Evolutionary conservation across 2,329 filamentous ascomycete genomes (phyloP), one percentile per base, ranked within the genome.

Genomic region (Phyllosticta capitalensis): DNA sequence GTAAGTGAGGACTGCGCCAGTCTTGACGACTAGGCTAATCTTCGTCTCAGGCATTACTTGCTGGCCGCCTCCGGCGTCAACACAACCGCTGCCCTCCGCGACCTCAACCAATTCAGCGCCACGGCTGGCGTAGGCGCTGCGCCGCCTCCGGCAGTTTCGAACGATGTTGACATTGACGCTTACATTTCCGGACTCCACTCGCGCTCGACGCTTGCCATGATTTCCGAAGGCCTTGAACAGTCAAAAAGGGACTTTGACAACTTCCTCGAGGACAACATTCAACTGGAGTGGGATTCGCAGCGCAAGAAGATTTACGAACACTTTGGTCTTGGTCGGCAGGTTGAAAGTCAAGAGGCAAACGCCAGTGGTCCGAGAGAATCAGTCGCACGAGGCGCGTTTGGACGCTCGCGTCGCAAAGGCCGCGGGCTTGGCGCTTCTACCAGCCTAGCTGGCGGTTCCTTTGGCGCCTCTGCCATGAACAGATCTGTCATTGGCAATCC

Each of bases 211-310:
- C 79, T 95, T 60, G 90, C 88, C 68, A 92, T 96, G 83, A 92
- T 96, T 66, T 83, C 89, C 33, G 91, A 96, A 71, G 90, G 90
- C n/a, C 79, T 97, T 62, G 87, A 92, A 68, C 85, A 92, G 68
- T 94, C 92, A 3, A 87, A 92, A 62, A 85, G 86, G 59, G 94
- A 97, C 69, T 97, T 99, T 71, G 92, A 99, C 71, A 83, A 84
- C 62, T 97, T 96, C 71, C 80, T 99, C 59, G 92, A 97, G 71
- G 92, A 96, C 67, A 95, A 95, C 69, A 86, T 97, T 55, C 90
- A 91, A 28, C 87, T 95, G 78, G 91, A 97, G 72, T 97, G 94
- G 92, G 92, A 96, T 66, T 87, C 88, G 17, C 92, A 97, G 76
- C 87, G 92, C 63, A 90, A 89, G 73, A 86, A 86, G 65, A 96